A percentile compares a stretch with the other conserved stretches of the same genome.
phyloP scores from a whole-genome alignment of 306 rosid genomes.

The Chamaecrista fasciculata region DNA sequence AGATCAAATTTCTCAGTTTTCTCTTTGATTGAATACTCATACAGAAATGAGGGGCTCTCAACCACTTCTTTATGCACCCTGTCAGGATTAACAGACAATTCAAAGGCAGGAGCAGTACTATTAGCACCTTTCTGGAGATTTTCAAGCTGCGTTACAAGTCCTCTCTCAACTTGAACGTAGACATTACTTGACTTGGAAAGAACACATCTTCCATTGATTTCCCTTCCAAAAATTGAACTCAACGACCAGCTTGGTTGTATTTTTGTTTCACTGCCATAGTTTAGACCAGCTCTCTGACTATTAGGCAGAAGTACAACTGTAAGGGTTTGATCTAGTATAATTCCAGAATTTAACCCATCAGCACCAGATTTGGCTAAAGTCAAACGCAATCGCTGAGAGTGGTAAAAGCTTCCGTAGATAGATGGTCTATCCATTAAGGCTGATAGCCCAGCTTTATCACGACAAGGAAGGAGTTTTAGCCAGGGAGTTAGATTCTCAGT shows the following conservation, averaged over 20 bases:
- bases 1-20: slow-evolving; percentile 67
- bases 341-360: slow-evolving; percentile 46
- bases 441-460: slow-evolving; percentile 89
- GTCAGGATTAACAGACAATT: slow-evolving; percentile 67
- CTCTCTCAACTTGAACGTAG: slow-evolving; percentile 68
- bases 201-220: slow-evolving; percentile 66
- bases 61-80: slow-evolving; percentile 54
- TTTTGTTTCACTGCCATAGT: slow-evolving; percentile 38
- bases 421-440: slow-evolving; percentile 88
- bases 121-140: slow-evolving; percentile 45
- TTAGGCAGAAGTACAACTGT: slow-evolving; percentile 78
- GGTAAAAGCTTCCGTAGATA: slow-evolving; percentile 88
- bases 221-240: slow-evolving; percentile 81
- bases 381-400: slow-evolving; percentile 77
- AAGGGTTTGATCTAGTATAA: slow-evolving; percentile 80
- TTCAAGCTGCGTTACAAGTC: slow-evolving; percentile 55
- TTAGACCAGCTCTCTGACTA: slow-evolving; percentile 35
- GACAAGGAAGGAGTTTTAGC: slow-evolving; percentile 96
- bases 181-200: slow-evolving; percentile 80
- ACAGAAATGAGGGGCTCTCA: slow-evolving; percentile 50
- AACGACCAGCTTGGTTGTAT: slow-evolving; percentile 87
- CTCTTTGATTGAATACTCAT: slow-evolving; percentile 60
- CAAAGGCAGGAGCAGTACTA: slow-evolving; percentile 48
- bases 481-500: slow-evolving; percentile 96
- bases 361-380: slow-evolving; percentile 36